Evolutionary conservation across 352 stramenopile species (phyloP).

Genomic region (Phytopythium aichiense): DNA sequence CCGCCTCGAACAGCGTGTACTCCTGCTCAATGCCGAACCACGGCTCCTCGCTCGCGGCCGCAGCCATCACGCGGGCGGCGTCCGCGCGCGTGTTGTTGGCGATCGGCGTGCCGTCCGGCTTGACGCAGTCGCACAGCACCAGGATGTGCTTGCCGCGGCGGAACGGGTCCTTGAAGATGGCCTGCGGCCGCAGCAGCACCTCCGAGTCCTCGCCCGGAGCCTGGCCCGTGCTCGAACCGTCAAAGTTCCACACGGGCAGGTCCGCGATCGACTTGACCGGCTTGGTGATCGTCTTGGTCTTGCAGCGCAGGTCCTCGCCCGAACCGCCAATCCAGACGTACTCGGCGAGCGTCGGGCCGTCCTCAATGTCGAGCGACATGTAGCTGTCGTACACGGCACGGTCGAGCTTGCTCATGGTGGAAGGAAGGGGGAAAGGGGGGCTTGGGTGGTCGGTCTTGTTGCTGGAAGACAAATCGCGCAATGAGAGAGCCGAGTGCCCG

Average conservation of each 20-base stretch:
- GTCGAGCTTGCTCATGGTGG: conserved; percentile 79
- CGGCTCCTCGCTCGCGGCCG: conserved; percentile 43
- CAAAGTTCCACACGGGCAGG: conserved; percentile 97
- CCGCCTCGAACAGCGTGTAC: conserved; percentile 92
- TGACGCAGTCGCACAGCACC: conserved; percentile 97
- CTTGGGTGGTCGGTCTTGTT: conserved; percentile 9
- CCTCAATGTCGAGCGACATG: conserved; percentile 57
- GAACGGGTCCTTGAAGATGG: conserved; percentile 97
- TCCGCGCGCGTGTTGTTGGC: conserved; percentile 90
- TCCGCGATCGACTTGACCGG: conserved; percentile 62
- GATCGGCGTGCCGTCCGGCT: conserved; percentile 90
- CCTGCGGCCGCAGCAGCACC: conserved; percentile 90
- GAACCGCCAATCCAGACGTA: conserved; percentile 96
- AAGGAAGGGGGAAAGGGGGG: conserved; percentile 1
- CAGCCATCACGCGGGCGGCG: conserved; percentile 66
- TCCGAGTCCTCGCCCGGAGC: conserved; percentile 97
- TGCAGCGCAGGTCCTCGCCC: conserved; percentile 90
- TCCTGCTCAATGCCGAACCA: conserved; percentile 99
- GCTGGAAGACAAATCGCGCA: conserved; percentile 57
- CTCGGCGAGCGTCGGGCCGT: conserved; percentile 73
- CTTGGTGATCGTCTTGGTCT: conserved; percentile 91
- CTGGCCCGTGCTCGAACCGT: conserved; percentile 95
- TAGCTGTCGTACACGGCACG: conserved; percentile 77
- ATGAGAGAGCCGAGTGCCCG: conserved; percentile 30
- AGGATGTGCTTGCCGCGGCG: conserved; percentile 94